Conservation (phyloP, 768 basidiomycete genomes). For the Pulveroboletus sp. region DNA sequence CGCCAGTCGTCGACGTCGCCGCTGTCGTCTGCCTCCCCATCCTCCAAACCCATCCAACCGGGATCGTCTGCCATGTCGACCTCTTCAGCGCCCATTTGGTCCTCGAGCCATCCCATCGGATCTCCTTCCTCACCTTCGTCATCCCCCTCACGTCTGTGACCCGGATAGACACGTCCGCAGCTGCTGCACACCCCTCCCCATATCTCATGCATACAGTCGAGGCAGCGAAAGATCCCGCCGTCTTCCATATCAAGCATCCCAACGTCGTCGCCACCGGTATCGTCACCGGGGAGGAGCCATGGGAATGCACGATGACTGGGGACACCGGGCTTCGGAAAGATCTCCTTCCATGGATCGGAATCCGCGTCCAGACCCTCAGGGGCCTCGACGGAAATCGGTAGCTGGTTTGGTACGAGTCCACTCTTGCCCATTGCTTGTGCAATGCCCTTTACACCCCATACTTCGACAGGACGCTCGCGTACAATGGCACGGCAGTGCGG, state of each 20-base stretch:
- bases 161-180: constrained; percentile 58
- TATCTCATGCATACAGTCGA: constrained; percentile 76
- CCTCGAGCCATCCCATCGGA: constrained; percentile 33
- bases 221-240: constrained; percentile 70
- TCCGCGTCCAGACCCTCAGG: constrained; percentile 21
- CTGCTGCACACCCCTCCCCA: constrained; percentile 59
- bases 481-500: constrained; percentile 44
- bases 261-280: constrained; percentile 28
- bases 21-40: constrained; percentile 32
- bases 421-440: constrained; percentile 48
- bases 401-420: constrained; percentile 36
- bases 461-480: constrained; percentile 41
- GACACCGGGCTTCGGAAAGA: constrained; percentile 40
- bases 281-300: constrained; percentile 22
- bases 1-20: constrained; percentile 24
- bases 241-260: constrained; percentile 73
- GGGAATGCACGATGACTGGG: constrained; percentile 13
- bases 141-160: constrained; percentile 35
- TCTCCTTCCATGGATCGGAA: constrained; percentile 62
- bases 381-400: constrained; percentile 25
- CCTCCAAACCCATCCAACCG: constrained; percentile 31
- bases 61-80: constrained; percentile 28
- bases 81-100: constrained; percentile 34
- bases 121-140: constrained; percentile 28
- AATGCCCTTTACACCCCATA: constrained; percentile 46